Evolutionary conservation across 2,329 filamentous ascomycete species (phyloP).

Genomic region (Penicillium sp.): DNA sequence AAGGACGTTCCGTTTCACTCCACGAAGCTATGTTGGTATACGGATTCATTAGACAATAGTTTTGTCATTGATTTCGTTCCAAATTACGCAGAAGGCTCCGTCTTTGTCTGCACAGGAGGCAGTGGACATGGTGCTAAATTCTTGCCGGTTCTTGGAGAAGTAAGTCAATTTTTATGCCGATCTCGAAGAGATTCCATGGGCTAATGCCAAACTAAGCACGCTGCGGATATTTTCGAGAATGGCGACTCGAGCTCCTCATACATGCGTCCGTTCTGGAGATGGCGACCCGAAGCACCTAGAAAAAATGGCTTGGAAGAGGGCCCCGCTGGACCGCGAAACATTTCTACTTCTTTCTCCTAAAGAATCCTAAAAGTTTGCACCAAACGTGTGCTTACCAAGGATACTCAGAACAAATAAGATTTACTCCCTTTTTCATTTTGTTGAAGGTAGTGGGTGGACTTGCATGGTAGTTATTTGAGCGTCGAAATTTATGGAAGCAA

Average conservation of each 20-base stretch:
- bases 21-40: constrained; percentile 38
- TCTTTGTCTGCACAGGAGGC: constrained; percentile 38
- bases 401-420: too few species aligned
- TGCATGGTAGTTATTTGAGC: too few species aligned
- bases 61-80: constrained; percentile 38
- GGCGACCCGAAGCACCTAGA: constrained; percentile 25
- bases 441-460: too few species aligned
- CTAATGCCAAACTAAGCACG: constrained; percentile 26
- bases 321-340: constrained; percentile 25
- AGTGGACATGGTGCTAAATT: constrained; percentile 41
- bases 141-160: constrained; percentile 35
- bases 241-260: constrained; percentile 26
- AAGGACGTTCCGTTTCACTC: constrained; percentile 22
- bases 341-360: constrained; percentile 1
- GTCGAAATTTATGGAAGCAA: too few species aligned
- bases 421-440: too few species aligned
- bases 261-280: constrained; percentile 34
- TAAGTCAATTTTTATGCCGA: constrained; percentile 1
- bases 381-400: too few species aligned
- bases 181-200: background rate
- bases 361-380: too few species aligned
- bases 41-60: constrained; percentile 36
- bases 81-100: constrained; percentile 24
- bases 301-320: constrained; percentile 35
- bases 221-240: constrained; percentile 32